Conservation (phyloP, 2,329 filamentous ascomycete genomes). For the Diplocarpon mali region DNA sequence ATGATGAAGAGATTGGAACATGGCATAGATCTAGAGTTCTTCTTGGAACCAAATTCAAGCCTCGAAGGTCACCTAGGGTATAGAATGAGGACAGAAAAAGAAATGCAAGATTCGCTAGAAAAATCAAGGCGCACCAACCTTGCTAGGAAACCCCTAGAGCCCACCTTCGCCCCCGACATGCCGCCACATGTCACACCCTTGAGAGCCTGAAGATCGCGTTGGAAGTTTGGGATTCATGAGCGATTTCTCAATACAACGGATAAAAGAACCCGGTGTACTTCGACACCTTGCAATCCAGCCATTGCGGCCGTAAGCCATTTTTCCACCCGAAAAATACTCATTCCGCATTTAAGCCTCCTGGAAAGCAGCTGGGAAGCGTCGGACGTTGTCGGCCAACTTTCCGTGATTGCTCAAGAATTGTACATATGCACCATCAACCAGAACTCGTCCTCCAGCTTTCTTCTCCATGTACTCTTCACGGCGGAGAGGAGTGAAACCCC, state of each 20-base stretch:
- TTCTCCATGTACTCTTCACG: constrained; percentile 96
- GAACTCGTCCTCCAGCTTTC: constrained; percentile 86
- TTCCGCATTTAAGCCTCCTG: constrained; percentile 27
- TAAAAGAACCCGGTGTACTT: constrained; percentile 15
- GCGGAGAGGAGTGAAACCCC: constrained; percentile 97
- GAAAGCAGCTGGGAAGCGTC: constrained; percentile 92
- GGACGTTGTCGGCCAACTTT: constrained; percentile 74
- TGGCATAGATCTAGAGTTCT: too few species aligned
- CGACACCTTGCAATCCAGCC: constrained; percentile 20
- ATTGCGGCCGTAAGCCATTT: constrained; percentile 25
- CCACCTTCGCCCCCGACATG: too few species aligned
- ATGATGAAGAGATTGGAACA: background rate
- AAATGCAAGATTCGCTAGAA: too few species aligned
- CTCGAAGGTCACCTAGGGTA: too few species aligned
- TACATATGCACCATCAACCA: constrained; percentile 97
- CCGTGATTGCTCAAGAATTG: constrained; percentile 98
- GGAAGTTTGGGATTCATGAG: constrained; percentile 20
- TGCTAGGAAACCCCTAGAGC: too few species aligned
- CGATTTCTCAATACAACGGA: constrained; percentile 25
- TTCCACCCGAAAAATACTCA: constrained; percentile 10
- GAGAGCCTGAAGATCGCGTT: background rate
- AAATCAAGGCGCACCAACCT: too few species aligned
- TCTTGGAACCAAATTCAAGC: too few species aligned
- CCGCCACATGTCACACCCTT: too few species aligned
- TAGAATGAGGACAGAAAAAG: too few species aligned